Percentiles rank a stretch among this genome's conserved stretches.
These are phyloP conservation scores for Phellinidium pouzarii DNA, from an alignment of 1,284 basidiomycete species.

Conservation along the genomic window DNA sequence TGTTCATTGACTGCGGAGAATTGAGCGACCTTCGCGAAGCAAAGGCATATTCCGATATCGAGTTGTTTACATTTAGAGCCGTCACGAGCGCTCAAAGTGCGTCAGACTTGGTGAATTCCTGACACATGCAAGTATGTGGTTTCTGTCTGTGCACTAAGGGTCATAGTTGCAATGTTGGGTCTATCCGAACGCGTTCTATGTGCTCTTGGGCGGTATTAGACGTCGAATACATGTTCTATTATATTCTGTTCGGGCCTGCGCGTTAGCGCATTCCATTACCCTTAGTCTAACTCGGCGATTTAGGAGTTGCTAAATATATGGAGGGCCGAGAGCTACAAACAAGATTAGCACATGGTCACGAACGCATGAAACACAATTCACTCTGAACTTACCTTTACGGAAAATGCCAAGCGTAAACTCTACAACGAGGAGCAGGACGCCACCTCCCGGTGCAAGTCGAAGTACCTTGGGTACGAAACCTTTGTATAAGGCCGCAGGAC, in stretches of 20 bases:
- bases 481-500: slow-evolving; percentile 86
- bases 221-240: not conserved
- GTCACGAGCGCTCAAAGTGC: not conserved
- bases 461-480: slow-evolving; percentile 86
- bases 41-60: not conserved
- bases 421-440: slow-evolving; percentile 88
- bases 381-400: slow-evolving; percentile 47
- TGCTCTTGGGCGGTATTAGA: not conserved
- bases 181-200: not conserved
- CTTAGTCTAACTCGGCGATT: not conserved
- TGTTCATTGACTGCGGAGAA: not conserved
- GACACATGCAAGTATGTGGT: not conserved
- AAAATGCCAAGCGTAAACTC: slow-evolving; percentile 75
- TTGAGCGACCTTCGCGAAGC: not conserved
- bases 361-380: not conserved
- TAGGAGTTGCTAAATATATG: slow-evolving; percentile 6
- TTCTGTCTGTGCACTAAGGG: no score
- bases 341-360: not conserved
- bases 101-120: no score
- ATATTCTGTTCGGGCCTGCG: not conserved
- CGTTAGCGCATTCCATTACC: not conserved
- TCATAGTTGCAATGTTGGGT: not conserved
- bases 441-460: slow-evolving; percentile 88
- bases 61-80: not conserved
- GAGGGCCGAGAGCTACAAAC: slow-evolving; percentile 13